phyloP scores from a whole-genome alignment of 1,284 basidiomycete species.

The Rhizoctonia solani region DNA sequence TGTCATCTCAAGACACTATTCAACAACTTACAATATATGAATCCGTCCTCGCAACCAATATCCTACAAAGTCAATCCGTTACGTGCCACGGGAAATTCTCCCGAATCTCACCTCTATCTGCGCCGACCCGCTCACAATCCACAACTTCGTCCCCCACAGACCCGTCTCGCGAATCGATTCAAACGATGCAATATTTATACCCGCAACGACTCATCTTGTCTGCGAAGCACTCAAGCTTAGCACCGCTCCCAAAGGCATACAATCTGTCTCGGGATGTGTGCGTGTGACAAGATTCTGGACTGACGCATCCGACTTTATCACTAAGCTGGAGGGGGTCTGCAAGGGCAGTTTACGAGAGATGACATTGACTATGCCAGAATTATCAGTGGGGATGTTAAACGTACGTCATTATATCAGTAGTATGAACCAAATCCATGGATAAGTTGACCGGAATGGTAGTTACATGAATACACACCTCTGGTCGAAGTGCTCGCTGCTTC shows the following conservation, averaged over 20 bases:
- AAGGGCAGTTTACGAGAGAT: background rate
- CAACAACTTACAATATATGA: constrained; percentile 2
- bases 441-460: background rate
- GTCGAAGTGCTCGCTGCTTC: constrained; percentile 24
- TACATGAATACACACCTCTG: background rate
- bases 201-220: constrained; percentile 6
- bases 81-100: background rate
- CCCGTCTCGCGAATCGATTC: constrained; percentile 20
- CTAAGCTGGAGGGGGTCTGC: constrained; percentile 3
- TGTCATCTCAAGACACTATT: constrained; percentile 2
- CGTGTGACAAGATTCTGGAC: constrained; percentile 26
- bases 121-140: constrained; percentile 14
- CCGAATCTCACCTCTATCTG: background rate
- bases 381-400: background rate
- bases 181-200: background rate
- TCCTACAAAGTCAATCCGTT: background rate
- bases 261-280: constrained; percentile 16
- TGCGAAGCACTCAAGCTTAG: constrained; percentile 6
- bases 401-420: background rate
- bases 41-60: background rate
- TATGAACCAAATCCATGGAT: background rate
- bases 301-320: constrained; percentile 27
- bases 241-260: constrained; percentile 3
- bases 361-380: constrained; percentile 8
- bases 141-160: constrained; percentile 7